Percentiles rank a stretch among this genome's conserved stretches.
These are phyloP conservation scores for Colletotrichum abscissum DNA, from an alignment of 2,329 filamentous ascomycete species.

Conservation along the genomic window DNA sequence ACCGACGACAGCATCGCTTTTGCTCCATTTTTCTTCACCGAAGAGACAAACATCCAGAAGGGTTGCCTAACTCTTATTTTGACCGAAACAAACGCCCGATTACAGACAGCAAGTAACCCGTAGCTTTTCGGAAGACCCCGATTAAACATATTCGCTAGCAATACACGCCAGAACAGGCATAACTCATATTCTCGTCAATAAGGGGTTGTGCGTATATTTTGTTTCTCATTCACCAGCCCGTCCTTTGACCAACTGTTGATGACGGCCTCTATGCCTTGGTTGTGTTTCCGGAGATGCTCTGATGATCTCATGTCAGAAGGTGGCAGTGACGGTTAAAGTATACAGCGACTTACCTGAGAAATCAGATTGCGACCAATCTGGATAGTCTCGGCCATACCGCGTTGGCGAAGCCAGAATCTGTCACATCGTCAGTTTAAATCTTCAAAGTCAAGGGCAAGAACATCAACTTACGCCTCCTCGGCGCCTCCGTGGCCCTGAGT, in stretches of 20 bases:
- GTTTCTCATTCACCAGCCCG: neutral
- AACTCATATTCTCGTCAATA: conserved; percentile 11
- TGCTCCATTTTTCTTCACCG: neutral
- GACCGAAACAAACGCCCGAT: neutral
- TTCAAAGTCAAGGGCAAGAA: neutral
- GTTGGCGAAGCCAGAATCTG: conserved; percentile 73
- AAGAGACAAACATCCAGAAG: neutral
- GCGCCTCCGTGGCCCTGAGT: conserved; percentile 59
- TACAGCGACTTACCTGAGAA: conserved; percentile 49
- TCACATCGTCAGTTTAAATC: neutral
- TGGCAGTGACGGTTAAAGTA: too few species aligned
- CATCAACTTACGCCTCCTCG: conserved; percentile 60
- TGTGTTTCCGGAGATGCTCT: conserved; percentile 29
- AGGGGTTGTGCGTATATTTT: neutral
- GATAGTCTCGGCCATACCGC: conserved; percentile 67
- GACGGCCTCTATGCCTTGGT: conserved; percentile 14
- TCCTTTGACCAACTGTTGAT: neutral
- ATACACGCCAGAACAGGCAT: conserved; percentile 1
- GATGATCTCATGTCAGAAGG: neutral
- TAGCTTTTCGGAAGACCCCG: neutral
- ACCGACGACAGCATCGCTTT: conserved; percentile 3
- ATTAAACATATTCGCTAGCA: conserved; percentile 1
- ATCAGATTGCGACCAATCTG: conserved; percentile 67
- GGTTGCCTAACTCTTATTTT: neutral
- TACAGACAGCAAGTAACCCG: neutral